These are phyloP conservation scores for Aureobasidium sp. DNA, from an alignment of 2,329 filamentous ascomycete species.

Conservation along the genomic window DNA sequence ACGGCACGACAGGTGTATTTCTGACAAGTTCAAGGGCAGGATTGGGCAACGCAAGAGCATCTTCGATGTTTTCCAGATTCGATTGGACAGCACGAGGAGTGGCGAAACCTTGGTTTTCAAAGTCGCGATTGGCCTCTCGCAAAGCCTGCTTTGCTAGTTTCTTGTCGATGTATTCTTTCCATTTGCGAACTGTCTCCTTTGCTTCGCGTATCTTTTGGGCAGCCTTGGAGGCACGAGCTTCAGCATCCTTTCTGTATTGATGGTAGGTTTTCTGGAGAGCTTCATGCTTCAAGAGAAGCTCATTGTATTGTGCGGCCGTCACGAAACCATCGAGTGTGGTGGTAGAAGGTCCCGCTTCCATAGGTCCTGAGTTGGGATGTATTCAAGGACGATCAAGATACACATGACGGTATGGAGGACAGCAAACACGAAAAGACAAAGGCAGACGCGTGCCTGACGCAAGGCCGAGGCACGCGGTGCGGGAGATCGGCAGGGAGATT, in stretches of 20 bases:
- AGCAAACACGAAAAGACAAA: not conserved
- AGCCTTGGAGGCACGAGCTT: slow-evolving; percentile 13
- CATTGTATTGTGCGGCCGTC: not conserved
- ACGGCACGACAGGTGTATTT: not conserved
- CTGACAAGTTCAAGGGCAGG: not conserved
- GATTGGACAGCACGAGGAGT: slow-evolving; percentile 8
- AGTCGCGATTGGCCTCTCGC: not conserved
- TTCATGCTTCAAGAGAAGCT: slow-evolving; percentile 11
- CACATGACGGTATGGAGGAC: not conserved
- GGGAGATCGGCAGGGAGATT: slow-evolving; percentile 11
- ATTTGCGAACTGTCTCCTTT: slow-evolving; percentile 20
- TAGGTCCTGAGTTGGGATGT: not conserved
- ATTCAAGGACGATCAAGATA: not conserved
- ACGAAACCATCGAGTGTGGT: not conserved
- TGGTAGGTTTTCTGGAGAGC: slow-evolving; percentile 8
- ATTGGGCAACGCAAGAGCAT: not conserved
- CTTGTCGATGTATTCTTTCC: slow-evolving; percentile 32
- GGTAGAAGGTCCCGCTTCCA: not conserved
- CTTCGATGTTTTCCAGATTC: not conserved
- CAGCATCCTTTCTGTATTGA: slow-evolving; percentile 4
- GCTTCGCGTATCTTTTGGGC: slow-evolving; percentile 11
- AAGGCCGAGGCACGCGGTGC: slow-evolving; percentile 8
- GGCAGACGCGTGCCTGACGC: slow-evolving; percentile 5
- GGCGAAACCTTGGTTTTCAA: slow-evolving; percentile 3
- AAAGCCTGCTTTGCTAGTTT: slow-evolving; percentile 22